Percentiles rank a stretch among this genome's conserved stretches.
phyloP scores from a whole-genome alignment of 176 grass and related monocot species.

The Alopecurus myosuroides region DNA sequence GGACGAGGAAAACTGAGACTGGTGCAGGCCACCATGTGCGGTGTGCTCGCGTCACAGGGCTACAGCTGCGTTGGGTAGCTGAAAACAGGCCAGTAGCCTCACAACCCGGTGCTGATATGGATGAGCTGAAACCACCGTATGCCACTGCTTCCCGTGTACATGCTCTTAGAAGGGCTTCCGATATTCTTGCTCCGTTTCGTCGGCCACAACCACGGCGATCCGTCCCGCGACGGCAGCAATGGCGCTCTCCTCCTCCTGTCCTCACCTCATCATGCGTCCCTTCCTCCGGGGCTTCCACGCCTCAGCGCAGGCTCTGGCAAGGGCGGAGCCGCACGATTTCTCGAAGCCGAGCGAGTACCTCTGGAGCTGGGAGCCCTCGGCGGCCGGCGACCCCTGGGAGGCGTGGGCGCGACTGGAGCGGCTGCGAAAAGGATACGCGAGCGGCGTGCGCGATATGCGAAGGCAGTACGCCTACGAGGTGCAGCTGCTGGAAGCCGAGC shows the following conservation, averaged over 20 bases:
- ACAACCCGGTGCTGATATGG: no score
- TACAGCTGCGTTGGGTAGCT: no score
- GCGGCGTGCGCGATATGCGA: constrained; percentile 52
- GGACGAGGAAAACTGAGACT: no score
- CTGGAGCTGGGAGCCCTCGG: constrained; percentile 54
- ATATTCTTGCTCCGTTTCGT: background rate
- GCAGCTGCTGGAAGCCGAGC: constrained; percentile 60
- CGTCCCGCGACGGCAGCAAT: background rate
- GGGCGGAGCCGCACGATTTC: constrained; percentile 42
- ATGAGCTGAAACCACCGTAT: no score
- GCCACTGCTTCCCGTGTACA: no score
- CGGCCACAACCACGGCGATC: background rate
- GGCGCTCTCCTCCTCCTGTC: background rate
- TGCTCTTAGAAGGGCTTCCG: no score
- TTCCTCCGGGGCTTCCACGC: constrained; percentile 12
- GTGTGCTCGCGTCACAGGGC: no score
- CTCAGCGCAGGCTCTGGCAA: constrained; percentile 7
- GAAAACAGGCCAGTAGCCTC: no score
- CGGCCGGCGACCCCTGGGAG: constrained; percentile 37
- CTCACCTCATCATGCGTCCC: background rate
- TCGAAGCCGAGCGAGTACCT: constrained; percentile 45
- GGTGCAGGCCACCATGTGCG: no score
- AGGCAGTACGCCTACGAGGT: constrained; percentile 65
- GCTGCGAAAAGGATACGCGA: constrained; percentile 57
- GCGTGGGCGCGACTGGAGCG: constrained; percentile 47